A percentile compares a stretch with the other conserved stretches of the same genome.
Conservation (phyloP, 75 land plant species). For the Ceratopteris richardii region DNA sequence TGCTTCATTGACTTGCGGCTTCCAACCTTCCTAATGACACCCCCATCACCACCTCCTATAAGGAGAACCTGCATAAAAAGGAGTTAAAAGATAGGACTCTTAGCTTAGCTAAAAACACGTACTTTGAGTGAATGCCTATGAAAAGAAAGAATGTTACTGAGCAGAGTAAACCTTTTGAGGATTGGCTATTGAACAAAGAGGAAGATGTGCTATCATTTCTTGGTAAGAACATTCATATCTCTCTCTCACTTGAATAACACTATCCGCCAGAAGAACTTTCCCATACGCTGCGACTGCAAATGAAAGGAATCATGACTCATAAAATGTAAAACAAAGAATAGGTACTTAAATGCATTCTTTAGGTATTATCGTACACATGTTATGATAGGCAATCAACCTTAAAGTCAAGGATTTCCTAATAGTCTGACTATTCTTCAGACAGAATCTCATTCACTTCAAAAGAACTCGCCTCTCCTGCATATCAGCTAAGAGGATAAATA, state of each 20-base stretch:
- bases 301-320: neutral
- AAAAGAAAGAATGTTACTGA: no score
- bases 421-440: conserved; percentile 34
- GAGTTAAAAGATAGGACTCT: no score
- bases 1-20: conserved; percentile 73
- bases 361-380: no score
- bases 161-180: conserved; percentile 39
- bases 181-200: conserved; percentile 54
- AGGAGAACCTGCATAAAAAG: conserved; percentile 82
- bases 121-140: no score
- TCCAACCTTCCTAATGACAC: conserved; percentile 83
- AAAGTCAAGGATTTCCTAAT: conserved; percentile 34
- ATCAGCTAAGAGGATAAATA: no score
- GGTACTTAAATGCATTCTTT: no score
- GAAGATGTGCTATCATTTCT: conserved; percentile 71
- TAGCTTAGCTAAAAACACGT: no score
- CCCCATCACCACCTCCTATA: conserved; percentile 99
- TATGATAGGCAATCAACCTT: conserved; percentile 11
- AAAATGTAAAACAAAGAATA: no score
- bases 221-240: conserved; percentile 69
- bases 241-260: conserved; percentile 60
- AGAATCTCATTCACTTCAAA: conserved; percentile 32
- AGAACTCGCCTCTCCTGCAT: conserved; percentile 38
- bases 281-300: conserved; percentile 60
- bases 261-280: conserved; percentile 56